Base-by-base conservation (phyloP, 2,329 filamentous ascomycete genomes). In the Alternaria tenuissima region DNA sequence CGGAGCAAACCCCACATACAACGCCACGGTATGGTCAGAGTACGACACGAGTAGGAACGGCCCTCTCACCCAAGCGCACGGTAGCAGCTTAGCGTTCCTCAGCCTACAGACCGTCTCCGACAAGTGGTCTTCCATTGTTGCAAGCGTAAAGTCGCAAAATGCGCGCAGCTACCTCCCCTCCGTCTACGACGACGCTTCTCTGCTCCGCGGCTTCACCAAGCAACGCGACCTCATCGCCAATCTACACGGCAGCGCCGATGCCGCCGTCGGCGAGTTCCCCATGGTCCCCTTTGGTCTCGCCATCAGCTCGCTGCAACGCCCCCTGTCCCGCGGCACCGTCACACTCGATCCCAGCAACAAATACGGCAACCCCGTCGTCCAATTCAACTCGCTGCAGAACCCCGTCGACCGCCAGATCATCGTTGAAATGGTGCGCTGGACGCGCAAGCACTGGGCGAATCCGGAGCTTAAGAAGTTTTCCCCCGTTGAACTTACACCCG, bases 361-460 rank as follows among this genome's bases (percentile, higher is more conserved):
- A 4, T 60, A 65, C 16, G 68, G 64, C 4, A 63, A 59, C 3
- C 78, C 78, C 2, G 47, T 79, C 7, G 67, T 80, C 7, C 64
- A 77, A 36, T 78, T 69, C 59, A 74, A 74, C 53, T 69, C 78
- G 2, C 73, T 69, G 20, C 65, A 73, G 30, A 78, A 80, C 58
- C 78, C 78, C 0, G 60, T 77, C 11, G 80, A 82, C 55, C 62
- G 68, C 6, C 64, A 69, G n/a, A 67, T 80, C 26, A 49, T 80
- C 0, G 67, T 74, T 0, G 75, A 75, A 36, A 73, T 77, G 49
- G 62, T 81, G 1, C 68, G 76, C 18, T 78, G 69, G 63, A 78
- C 77, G 24, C 69, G 80, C 5, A 54, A 63, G 22, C 78, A 78
- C 58, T 76, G 75, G 68, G 67, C 70, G 12, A 67, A 67, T 1